These are phyloP conservation scores for Microstegium vimineum DNA, from an alignment of 176 grass and related monocot species.

Conservation along the genomic window DNA sequence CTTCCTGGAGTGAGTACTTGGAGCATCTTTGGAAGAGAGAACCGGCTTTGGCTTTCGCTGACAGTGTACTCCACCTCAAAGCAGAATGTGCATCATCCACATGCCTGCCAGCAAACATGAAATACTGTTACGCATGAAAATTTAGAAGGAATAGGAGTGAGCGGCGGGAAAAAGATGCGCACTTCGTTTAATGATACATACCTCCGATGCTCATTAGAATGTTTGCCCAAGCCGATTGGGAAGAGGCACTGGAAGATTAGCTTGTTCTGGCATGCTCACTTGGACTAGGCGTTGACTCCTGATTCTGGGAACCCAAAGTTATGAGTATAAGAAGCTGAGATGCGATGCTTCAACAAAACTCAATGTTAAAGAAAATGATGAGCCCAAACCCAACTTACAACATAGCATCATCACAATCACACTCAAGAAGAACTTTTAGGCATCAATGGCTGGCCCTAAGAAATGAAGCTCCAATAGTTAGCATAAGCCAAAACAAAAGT, in stretches of 20 bases:
- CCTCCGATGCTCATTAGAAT: constrained; percentile 36
- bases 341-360: not conserved
- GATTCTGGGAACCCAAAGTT: constrained; percentile 30
- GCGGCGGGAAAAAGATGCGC: not conserved
- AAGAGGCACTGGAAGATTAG: constrained; percentile 18
- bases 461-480: constrained; percentile 37
- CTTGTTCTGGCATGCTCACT: constrained; percentile 30
- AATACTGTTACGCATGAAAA: not conserved
- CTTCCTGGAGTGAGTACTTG: constrained; percentile 23
- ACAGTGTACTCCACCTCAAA: constrained; percentile 31
- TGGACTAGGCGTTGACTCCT: constrained; percentile 31
- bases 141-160: not conserved
- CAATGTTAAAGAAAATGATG: not conserved
- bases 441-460: constrained; percentile 29
- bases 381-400: constrained; percentile 19
- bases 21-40: constrained; percentile 21
- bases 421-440: constrained; percentile 28
- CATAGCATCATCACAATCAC: constrained; percentile 40
- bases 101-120: constrained; percentile 14
- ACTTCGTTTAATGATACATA: not conserved
- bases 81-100: constrained; percentile 24
- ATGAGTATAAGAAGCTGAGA: constrained; percentile 10
- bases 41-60: constrained; percentile 34
- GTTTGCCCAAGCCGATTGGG: constrained; percentile 5
- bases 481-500: not conserved